Evolutionary conservation across 345 rosid species (phyloP).

Genomic region (Sonneratia caseolaris): DNA sequence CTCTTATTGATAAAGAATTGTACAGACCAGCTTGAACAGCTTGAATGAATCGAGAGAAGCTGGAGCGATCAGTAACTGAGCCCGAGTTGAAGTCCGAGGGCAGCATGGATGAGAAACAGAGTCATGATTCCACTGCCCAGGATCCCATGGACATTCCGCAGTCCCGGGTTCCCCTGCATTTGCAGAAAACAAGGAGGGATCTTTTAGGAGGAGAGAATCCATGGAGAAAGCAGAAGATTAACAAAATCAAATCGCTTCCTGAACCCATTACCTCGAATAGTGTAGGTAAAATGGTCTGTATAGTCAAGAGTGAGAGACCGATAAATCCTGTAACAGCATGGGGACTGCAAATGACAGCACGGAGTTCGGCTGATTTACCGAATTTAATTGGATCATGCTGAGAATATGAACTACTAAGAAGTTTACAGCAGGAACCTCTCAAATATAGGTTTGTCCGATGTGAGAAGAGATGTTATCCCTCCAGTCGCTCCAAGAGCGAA

Average conservation of each 20-base stretch:
- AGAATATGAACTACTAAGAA: neutral
- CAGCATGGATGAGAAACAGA: constrained; percentile 65
- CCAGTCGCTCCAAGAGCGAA: constrained; percentile 93
- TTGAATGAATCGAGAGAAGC: neutral
- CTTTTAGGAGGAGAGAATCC: neutral
- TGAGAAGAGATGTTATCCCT: constrained; percentile 72
- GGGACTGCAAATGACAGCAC: constrained; percentile 41
- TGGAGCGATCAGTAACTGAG: constrained; percentile 45
- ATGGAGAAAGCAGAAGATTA: neutral
- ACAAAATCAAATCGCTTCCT: neutral
- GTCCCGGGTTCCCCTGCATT: constrained; percentile 66
- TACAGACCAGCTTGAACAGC: neutral
- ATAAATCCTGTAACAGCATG: constrained; percentile 76
- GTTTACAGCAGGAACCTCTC: constrained; percentile 40
- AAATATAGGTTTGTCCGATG: constrained; percentile 72
- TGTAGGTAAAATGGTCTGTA: constrained; percentile 64
- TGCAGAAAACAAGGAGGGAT: neutral
- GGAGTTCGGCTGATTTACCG: neutral
- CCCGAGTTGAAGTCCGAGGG: constrained; percentile 81
- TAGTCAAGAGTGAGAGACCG: constrained; percentile 66
- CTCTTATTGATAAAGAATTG: neutral
- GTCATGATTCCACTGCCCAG: constrained; percentile 93
- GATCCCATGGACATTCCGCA: constrained; percentile 75
- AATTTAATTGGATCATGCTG: neutral
- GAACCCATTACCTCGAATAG: constrained; percentile 59